Percentiles rank a stretch among this genome's conserved stretches.
Evolutionary conservation across 495 filamentous ascomycete genomes (phyloP).

Genomic region (Lasiosphaeriaceae sp.): DNA sequence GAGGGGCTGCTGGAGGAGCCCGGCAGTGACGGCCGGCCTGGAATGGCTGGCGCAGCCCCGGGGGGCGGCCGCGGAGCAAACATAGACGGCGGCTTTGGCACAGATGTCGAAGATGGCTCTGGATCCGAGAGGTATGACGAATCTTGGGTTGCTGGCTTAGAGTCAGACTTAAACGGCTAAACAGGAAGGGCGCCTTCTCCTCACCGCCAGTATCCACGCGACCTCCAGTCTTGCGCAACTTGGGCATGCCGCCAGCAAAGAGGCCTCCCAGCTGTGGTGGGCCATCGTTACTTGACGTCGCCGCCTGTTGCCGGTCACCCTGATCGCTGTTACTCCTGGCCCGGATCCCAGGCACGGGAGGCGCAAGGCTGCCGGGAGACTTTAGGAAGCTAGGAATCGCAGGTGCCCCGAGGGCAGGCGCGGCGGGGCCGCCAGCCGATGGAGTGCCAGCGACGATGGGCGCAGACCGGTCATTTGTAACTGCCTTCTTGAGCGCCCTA

Average conservation of each 20-base stretch:
- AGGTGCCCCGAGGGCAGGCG: conserved; percentile 61
- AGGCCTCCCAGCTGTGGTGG: conserved; percentile 83
- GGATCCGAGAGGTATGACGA: conserved; percentile 78
- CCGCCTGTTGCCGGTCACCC: conserved; percentile 41
- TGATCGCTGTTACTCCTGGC: conserved; percentile 80
- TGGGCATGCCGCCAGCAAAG: conserved; percentile 94
- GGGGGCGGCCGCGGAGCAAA: conserved; percentile 62
- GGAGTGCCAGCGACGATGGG: conserved; percentile 59
- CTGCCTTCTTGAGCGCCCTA: conserved; percentile 72
- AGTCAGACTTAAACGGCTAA: conserved; percentile 22
- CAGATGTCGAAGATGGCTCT: conserved; percentile 55
- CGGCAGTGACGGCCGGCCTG: conserved; percentile 43
- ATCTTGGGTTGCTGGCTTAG: conserved; percentile 56
- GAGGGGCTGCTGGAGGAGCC: conserved; percentile 33
- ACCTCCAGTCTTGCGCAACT: conserved; percentile 78
- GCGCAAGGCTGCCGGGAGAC: conserved; percentile 61
- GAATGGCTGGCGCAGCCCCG: conserved; percentile 55
- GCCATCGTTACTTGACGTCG: conserved; percentile 39
- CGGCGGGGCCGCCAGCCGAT: conserved; percentile 47
- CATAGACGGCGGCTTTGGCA: conserved; percentile 55
- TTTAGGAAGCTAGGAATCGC: conserved; percentile 70
- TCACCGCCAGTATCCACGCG: conserved; percentile 83
- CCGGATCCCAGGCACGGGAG: conserved; percentile 67
- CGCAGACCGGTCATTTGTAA: conserved; percentile 92
- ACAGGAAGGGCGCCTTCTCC: conserved; percentile 7